Evolutionary conservation across 2,329 filamentous ascomycete species (phyloP).

Genomic region (Cercospora zeina): DNA sequence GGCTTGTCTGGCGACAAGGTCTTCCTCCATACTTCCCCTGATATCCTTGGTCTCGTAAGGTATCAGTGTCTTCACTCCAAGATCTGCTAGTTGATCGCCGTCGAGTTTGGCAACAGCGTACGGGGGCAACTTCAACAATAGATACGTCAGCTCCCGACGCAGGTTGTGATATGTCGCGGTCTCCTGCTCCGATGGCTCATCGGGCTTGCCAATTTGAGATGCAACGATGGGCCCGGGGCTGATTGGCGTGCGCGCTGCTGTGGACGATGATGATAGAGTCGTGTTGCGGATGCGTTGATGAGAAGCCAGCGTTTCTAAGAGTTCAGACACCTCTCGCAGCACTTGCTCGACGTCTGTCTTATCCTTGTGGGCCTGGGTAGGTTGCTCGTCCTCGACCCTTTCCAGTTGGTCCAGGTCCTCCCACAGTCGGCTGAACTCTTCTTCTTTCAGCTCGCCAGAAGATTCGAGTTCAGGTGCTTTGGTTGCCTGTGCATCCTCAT

Average conservation of each 20-base stretch:
- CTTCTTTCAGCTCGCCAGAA: constrained; percentile 42
- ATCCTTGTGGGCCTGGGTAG: constrained; percentile 36
- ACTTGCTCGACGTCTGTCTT: constrained; percentile 48
- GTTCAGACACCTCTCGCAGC: constrained; percentile 70
- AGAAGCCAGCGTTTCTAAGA: constrained; percentile 74
- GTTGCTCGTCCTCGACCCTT: constrained; percentile 30
- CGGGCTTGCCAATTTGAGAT: constrained; percentile 57
- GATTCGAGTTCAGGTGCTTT: neutral
- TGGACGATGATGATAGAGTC: constrained; percentile 56
- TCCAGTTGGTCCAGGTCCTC: constrained; percentile 34
- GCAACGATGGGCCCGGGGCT: constrained; percentile 66
- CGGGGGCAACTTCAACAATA: constrained; percentile 75
- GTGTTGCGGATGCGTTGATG: constrained; percentile 78
- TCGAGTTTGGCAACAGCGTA: constrained; percentile 84
- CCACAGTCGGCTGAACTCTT: constrained; percentile 36
- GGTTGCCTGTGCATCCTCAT: constrained; percentile 37
- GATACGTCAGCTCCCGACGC: constrained; percentile 70
- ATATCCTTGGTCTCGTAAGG: constrained; percentile 71
- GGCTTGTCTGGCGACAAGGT: constrained; percentile 57
- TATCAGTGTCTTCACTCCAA: constrained; percentile 78
- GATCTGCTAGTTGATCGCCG: constrained; percentile 77
- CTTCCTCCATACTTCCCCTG: constrained; percentile 79
- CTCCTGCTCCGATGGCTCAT: constrained; percentile 64
- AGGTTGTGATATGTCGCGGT: constrained; percentile 67
- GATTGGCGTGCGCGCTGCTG: constrained; percentile 36